A percentile compares a stretch with the other conserved stretches of the same genome.
phyloP scores from a whole-genome alignment of 805 yeast genomes.

The Sugiyamaella valdiviana region DNA sequence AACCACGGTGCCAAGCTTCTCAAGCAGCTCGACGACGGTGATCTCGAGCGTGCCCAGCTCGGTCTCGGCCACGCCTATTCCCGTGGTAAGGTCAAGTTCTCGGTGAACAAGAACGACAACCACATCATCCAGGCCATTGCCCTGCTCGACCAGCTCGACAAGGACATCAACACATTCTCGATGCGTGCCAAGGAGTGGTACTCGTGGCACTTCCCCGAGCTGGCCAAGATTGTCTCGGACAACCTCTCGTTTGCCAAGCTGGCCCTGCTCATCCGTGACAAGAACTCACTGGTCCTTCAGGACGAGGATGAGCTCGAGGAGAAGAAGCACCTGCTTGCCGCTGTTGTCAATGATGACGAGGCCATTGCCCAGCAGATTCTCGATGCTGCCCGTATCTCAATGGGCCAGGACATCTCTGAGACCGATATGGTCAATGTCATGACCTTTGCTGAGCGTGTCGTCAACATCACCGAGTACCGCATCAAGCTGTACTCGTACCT shows the following conservation, averaged over 20 bases:
- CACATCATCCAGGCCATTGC: slow-evolving; percentile 99
- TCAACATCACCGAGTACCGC: slow-evolving; percentile 86
- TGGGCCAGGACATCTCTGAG: slow-evolving; percentile 98
- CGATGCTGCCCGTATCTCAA: slow-evolving; percentile 92
- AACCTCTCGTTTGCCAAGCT: slow-evolving; percentile 81
- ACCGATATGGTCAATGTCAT: slow-evolving; percentile 88
- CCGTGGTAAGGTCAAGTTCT: slow-evolving; percentile 97
- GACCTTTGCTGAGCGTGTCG: slow-evolving; percentile 90
- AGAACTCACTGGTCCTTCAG: slow-evolving; percentile 54
- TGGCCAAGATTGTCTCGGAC: slow-evolving; percentile 85
- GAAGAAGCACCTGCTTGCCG: slow-evolving; percentile 79
- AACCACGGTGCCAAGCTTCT: slow-evolving; percentile 81
- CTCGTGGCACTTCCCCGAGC: slow-evolving; percentile 98
- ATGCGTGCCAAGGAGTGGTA: slow-evolving; percentile 98
- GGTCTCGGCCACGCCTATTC: slow-evolving; percentile 99
- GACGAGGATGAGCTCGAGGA: slow-evolving; percentile 40
- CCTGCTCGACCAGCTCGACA: slow-evolving; percentile 91
- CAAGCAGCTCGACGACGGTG: slow-evolving; percentile 90
- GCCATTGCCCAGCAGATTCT: slow-evolving; percentile 85
- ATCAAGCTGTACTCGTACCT: slow-evolving; percentile 75
- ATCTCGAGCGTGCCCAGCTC: slow-evolving; percentile 94
- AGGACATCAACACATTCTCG: slow-evolving; percentile 94
- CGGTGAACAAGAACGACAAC: slow-evolving; percentile 97
- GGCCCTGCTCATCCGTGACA: slow-evolving; percentile 78
- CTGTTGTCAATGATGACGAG: slow-evolving; percentile 84